Base-by-base conservation (phyloP, 768 basidiomycete genomes). In the Inosperma sp. region DNA sequence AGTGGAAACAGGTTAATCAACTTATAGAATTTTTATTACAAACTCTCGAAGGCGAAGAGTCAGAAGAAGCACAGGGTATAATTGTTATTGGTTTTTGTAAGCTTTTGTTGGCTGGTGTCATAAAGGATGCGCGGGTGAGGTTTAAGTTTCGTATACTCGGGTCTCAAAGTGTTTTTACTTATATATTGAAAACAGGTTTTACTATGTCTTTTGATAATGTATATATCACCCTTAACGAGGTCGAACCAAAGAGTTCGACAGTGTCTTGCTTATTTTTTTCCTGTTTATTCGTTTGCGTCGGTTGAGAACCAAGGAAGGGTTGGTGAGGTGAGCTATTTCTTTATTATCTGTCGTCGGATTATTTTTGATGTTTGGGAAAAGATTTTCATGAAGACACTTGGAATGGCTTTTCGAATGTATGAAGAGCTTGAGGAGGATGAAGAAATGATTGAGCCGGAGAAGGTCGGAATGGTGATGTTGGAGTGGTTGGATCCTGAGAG, bases 181-280 rank as follows among this genome's bases (percentile, higher is more conserved):
- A n/a, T n/a, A n/a, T n/a, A n/a, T n/a, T n/a, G n/a, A n/a, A n/a
- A n/a, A n/a, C n/a, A 75, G 74, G 68, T 72, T n/a, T 49, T 75
- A 19, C 63, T 66, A 23, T 71, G 68, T 51, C 65, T 79, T 9
- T 64, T 75, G 2, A 51, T 78, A 16, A 76, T 84, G 16, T 99
- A 93, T 65, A 79, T 97, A 49, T 90, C 91, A 0, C 90, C 93
- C 1, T 82, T 86, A 37, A 96, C 94, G 0, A 77, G 73, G 8
- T 79, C 84, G 21, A 97, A 96, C 62, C 84, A 88, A 56, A 82
- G 89, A 56, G 74, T 97, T 14, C 78, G 92, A 36, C 95, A 98
- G 67, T 97, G 93, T 62, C 73, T 99, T 12, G 84, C 91, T 5
- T 97, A 96, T 65, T 97, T 98, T 76, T 88, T 99, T 72, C 92